Percentiles rank a stretch among this genome's conserved stretches.
Evolutionary conservation across 2,329 filamentous ascomycete species (phyloP).

Genomic region (Pseudogymnoascus sp.): DNA sequence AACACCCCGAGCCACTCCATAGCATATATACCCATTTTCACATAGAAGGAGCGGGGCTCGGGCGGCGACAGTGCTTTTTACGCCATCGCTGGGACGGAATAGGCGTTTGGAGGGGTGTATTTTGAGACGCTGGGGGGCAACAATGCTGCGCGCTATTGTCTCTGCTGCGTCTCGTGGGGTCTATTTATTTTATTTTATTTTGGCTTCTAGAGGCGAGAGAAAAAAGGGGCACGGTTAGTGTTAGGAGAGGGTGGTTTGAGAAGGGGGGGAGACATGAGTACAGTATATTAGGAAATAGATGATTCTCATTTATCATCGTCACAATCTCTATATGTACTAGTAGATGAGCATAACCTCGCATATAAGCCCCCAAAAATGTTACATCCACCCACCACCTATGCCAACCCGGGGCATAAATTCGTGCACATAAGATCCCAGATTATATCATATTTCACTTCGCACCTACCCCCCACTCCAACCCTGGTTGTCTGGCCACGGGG

Average conservation of each 20-base stretch:
- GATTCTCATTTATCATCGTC: background rate
- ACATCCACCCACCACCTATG: background rate
- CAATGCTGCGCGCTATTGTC: conserved; percentile 49
- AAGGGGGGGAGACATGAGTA: background rate
- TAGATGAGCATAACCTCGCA: background rate
- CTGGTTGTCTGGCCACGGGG: background rate
- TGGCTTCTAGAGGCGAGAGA: background rate
- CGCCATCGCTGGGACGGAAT: conserved; percentile 42
- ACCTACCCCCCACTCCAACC: background rate
- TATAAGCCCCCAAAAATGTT: background rate
- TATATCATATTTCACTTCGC: background rate
- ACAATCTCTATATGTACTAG: background rate
- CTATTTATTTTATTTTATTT: background rate
- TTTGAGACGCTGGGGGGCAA: conserved; percentile 30
- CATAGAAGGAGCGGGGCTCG: conserved; percentile 19
- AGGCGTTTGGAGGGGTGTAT: conserved; percentile 32
- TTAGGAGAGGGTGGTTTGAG: background rate
- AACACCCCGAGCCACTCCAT: conserved; percentile 31
- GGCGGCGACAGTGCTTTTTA: conserved; percentile 38
- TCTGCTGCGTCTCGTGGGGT: conserved; percentile 10
- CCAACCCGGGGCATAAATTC: background rate
- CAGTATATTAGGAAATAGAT: background rate
- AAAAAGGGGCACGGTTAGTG: background rate
- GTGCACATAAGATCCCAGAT: background rate
- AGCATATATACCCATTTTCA: conserved; percentile 15